phyloP scores from a whole-genome alignment of 305 asterid species.

The Euphrasia arctica region DNA sequence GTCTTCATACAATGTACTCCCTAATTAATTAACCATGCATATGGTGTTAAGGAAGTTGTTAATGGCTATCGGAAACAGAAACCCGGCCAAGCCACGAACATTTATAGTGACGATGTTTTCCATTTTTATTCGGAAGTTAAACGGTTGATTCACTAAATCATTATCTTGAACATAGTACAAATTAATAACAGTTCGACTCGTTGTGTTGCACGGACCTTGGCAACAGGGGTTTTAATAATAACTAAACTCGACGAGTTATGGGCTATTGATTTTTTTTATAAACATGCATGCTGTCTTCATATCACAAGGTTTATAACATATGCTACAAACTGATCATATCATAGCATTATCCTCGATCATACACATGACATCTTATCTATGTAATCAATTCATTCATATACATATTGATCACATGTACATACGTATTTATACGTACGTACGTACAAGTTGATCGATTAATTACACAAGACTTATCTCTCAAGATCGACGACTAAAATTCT shows the following conservation, averaged over 20 bases:
- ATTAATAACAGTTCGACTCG: too few relatives aligned
- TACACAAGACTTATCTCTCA: neutral
- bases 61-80: too few relatives aligned
- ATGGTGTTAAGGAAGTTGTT: too few relatives aligned
- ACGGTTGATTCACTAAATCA: too few relatives aligned
- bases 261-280: slow-evolving; percentile 15
- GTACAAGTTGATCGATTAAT: slow-evolving; percentile 10
- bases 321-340: slow-evolving; percentile 23
- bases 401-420: too few relatives aligned
- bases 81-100: too few relatives aligned
- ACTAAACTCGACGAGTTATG: slow-evolving; percentile 19
- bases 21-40: too few relatives aligned
- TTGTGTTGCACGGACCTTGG: neutral
- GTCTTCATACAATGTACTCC: neutral
- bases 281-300: slow-evolving; percentile 17
- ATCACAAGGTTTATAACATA: slow-evolving; percentile 18
- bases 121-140: too few relatives aligned
- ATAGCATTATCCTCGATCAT: slow-evolving; percentile 32
- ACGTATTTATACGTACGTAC: neutral
- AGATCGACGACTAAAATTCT: too few relatives aligned
- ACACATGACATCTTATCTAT: slow-evolving; percentile 14
- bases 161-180: too few relatives aligned
- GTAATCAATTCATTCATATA: neutral
- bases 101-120: too few relatives aligned
- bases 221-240: slow-evolving; percentile 31